Evolutionary conservation across 176 grass and related monocot species (phyloP).

Genomic region (Elymus sibiricus): DNA sequence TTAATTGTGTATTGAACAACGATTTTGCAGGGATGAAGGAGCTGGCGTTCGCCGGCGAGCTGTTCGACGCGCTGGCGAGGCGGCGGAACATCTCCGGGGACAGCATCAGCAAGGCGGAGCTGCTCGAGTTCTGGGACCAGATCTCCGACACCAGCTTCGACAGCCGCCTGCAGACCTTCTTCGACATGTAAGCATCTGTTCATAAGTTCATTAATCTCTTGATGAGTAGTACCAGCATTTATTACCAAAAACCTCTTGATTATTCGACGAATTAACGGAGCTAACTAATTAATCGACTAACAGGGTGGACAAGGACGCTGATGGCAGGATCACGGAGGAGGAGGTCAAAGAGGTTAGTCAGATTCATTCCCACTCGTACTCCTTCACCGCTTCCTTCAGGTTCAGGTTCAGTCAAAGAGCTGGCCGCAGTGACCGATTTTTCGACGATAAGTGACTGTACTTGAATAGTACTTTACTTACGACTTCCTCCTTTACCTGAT

Average conservation of each 20-base stretch:
- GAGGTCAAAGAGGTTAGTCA: conserved; percentile 75
- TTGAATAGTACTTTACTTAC: not conserved
- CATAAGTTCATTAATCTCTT: too few species aligned
- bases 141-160: conserved; percentile 91
- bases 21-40: conserved; percentile 61
- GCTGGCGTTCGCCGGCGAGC: conserved; percentile 67
- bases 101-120: conserved; percentile 68
- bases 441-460: not conserved
- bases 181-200: conserved; percentile 84
- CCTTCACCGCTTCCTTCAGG: not conserved
- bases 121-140: conserved; percentile 91
- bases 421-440: not conserved
- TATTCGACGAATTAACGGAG: too few species aligned
- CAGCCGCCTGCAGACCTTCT: conserved; percentile 88
- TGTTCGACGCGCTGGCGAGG: conserved; percentile 77
- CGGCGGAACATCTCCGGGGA: conserved; percentile 65
- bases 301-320: conserved; percentile 93
- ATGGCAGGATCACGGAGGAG: conserved; percentile 76
- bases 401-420: too few species aligned
- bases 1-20: not conserved
- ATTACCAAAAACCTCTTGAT: too few species aligned
- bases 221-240: too few species aligned
- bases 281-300: not conserved
- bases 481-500: not conserved
- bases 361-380: not conserved